Percentiles rank a stretch among this genome's conserved stretches.
Conservation (phyloP, 306 rosid genomes). For the Calophaca sinica region DNA sequence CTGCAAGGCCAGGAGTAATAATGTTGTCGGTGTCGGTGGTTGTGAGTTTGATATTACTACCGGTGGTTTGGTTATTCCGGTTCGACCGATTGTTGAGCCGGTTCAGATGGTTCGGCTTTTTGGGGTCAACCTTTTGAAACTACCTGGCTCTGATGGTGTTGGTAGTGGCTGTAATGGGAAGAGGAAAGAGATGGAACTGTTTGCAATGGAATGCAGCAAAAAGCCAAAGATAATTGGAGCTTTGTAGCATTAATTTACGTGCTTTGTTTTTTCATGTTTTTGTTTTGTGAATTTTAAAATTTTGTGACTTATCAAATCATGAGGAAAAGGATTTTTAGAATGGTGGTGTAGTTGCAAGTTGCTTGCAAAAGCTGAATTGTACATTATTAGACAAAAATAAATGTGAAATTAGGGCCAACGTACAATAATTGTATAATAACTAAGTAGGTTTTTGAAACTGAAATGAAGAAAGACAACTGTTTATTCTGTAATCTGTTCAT, state of each 20-base stretch:
- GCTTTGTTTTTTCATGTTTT: background rate
- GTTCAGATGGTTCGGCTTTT: constrained; percentile 84
- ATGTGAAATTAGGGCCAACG: constrained; percentile 51
- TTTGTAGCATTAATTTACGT: constrained; percentile 56
- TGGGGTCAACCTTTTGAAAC: constrained; percentile 86
- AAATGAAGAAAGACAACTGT: constrained; percentile 32
- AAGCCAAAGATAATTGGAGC: constrained; percentile 91
- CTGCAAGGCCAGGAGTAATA: constrained; percentile 54
- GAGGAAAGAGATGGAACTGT: constrained; percentile 75
- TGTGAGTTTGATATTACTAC: background rate
- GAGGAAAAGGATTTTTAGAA: background rate
- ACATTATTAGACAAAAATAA: constrained; percentile 55
- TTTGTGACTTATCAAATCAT: constrained; percentile 39
- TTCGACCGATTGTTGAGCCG: constrained; percentile 61
- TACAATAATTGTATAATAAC: constrained; percentile 26
- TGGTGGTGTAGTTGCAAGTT: constrained; percentile 57
- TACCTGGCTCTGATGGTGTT: constrained; percentile 55
- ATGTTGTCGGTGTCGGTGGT: background rate
- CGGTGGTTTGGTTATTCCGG: constrained; percentile 42
- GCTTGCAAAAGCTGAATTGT: constrained; percentile 52
- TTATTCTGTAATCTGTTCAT: constrained; percentile 38
- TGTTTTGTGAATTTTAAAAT: constrained; percentile 36
- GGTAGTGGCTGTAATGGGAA: constrained; percentile 66
- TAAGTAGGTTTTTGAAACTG: background rate
- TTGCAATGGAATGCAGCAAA: constrained; percentile 74